Evolutionary conservation across 768 basidiomycete genomes (phyloP), one percentile per base, ranked within the genome.

Genomic region (Lenzites betulinus): DNA sequence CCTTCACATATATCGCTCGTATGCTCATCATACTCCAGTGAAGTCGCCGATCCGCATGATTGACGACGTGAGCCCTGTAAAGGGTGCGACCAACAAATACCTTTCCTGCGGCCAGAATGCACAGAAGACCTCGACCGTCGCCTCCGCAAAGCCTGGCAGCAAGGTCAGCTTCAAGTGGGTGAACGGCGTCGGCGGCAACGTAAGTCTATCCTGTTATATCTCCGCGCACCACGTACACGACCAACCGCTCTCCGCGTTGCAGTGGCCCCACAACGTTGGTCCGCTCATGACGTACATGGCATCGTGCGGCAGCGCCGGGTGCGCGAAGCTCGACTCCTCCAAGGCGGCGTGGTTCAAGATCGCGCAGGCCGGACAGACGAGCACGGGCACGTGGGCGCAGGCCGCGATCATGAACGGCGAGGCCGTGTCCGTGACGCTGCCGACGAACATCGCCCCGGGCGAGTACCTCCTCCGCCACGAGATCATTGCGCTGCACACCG

Each of bases 381-480:
- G 51, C 9, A 62, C 69, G 49, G 65, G 65, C 33, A 42, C 56
- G 4, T 75, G 74, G 74, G 67, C 68, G 41, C 72, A 74, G 58
- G 50, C 64, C 62, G 71, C 72, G 51, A 55, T 72, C 68, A 36
- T 50, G 36, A 35, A 36, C 28, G 43, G 44, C 42, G 36, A 15
- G 25, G 5, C 13, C 23, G 33, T 36, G 18, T 13, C 39, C 16
- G 42, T 48, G 28, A 33, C 55, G 63, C 47, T 67, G 28, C 41
- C 48, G 26, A 30, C 44, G 20, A 81, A 79, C 46, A 70, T 93
- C 54, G 78, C 83, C 2, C 74, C 87, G 2, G 91, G 91, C 5
- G 83, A 87, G 65, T 92, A 92, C 71, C 77, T 93, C 59, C 71
- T 92, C 68, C 88, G 90, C 1, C 86, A 90, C 70, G 90, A 93